Evolutionary conservation across 2,329 filamentous ascomycete genomes (phyloP).

Genomic region (Cordyceps sp.): DNA sequence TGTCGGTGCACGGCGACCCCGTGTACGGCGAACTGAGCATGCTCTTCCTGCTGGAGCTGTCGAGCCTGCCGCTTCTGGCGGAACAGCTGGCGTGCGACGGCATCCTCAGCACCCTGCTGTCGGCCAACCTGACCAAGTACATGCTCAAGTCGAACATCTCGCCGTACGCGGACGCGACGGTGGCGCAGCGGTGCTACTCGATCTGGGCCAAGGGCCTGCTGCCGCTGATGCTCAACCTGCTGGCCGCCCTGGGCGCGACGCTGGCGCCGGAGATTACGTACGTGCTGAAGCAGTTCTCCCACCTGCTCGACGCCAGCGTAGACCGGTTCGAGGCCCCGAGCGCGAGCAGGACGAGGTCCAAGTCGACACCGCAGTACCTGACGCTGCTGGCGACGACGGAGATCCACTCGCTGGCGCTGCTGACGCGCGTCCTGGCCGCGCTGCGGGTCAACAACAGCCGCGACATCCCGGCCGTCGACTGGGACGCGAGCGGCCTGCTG

Average conservation of each 20-base stretch:
- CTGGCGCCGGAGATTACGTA: conserved; percentile 72
- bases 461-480: conserved; percentile 56
- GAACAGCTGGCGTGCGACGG: conserved; percentile 84
- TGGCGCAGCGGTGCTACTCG: conserved; percentile 58
- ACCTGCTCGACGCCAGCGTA: conserved; percentile 56
- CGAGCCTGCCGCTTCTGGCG: conserved; percentile 61
- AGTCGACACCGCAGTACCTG: conserved; percentile 42
- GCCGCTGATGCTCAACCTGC: conserved; percentile 74
- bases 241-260: conserved; percentile 64
- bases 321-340: conserved; percentile 51
- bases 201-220: conserved; percentile 85
- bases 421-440: conserved; percentile 54
- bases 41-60: conserved; percentile 76
- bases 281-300: conserved; percentile 80
- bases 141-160: conserved; percentile 57
- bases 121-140: conserved; percentile 62
- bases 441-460: conserved; percentile 50
- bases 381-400: conserved; percentile 61
- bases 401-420: conserved; percentile 60
- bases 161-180: conserved; percentile 58
- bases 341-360: conserved; percentile 31
- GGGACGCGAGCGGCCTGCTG: conserved; percentile 54
- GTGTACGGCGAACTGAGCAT: conserved; percentile 88
- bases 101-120: conserved; percentile 61
- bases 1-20: conserved; percentile 64